phyloP scores from a whole-genome alignment of 176 grass and related monocot genomes.

The Triticum aestivum region IWGSC_CS_RefSeq_v2.1 NC_057808.1:550360489-550360988 shows the following conservation, averaged over 20 bases:
- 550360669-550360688: too few relatives aligned
- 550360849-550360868: neutral
- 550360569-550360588: neutral
- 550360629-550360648: neutral
- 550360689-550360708: too few relatives aligned
- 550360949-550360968: neutral
- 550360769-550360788: too few relatives aligned
- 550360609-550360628: neutral
- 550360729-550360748: too few relatives aligned
- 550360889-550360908: neutral
- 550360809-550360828: too few relatives aligned
- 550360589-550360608: neutral
- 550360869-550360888: neutral
- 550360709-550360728: too few relatives aligned
- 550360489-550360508: constrained; percentile 35
- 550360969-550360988: neutral
- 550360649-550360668: too few relatives aligned
- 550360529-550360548: neutral
- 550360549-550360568: neutral
- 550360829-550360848: too few relatives aligned
- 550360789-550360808: too few relatives aligned
- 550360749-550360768: too few relatives aligned
- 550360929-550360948: neutral
- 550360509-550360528: constrained; percentile 35
- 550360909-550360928: too few relatives aligned